Base-by-base conservation (phyloP, 805 yeast genomes). In the Candida multigemmis region DNA sequence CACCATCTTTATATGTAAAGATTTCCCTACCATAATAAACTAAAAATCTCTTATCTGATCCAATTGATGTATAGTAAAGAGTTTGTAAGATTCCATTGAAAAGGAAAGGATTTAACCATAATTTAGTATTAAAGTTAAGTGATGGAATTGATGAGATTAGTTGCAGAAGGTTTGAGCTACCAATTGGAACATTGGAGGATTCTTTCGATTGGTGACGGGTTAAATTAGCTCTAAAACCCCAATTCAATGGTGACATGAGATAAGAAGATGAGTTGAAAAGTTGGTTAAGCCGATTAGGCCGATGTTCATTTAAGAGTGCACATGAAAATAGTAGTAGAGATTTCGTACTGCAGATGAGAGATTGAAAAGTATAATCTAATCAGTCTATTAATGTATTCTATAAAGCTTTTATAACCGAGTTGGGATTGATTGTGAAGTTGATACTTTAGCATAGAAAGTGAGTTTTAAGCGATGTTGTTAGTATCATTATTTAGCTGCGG, bases 21-120 rank as follows among this genome's bases (percentile, higher is more conserved):
- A 79, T 44, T 40, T 80, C 72, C 41, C 96, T 66, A 2, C 93
- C 94, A 38, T 85, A 87, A 48, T 73, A 73, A 2, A 82, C 69
- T 22, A 56, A 41, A 40, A 77, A 78, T 16, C 51, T 50, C 22
- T 58, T 55, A n/a, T 71, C 58, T 31, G 68, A 67, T 30, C 65
- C 65, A 20, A 73, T 70, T 13, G 63, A 51, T 2, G 77, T 69
- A 24, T 87, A 72, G 43, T 72, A 76, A 46, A 79, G 44, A 2
- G 95, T 85, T 51, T 87, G 96, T 15, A 83, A 52, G 30, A 78
- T 68, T 14, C 95, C 95, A 33, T 74, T 74, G 48, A 73, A 72
- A 16, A 79, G 48, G 3, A 68, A 51, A 6, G 91, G 91, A 35
- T 73, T 68, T 46, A 78, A 56, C 48, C 71, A 54, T 38, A 77